Percentiles rank a stretch among this genome's conserved stretches.
These are phyloP conservation scores for Myriosclerotinia duriaeana DNA, from an alignment of 2,329 filamentous ascomycete species.

Conservation along the genomic window DNA sequence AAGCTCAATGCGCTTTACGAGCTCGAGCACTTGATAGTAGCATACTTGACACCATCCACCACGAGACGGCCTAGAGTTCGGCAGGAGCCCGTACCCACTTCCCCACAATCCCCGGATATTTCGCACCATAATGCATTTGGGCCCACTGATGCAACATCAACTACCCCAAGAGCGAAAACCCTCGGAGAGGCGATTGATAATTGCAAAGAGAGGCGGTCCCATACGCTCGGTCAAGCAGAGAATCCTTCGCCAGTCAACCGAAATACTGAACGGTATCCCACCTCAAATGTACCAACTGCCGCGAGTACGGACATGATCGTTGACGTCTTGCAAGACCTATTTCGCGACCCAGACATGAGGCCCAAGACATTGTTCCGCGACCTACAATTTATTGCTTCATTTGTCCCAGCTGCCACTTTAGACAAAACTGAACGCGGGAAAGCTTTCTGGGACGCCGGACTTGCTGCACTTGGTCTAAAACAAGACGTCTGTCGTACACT, in stretches of 20 bases:
- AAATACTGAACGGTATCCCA: slow-evolving; percentile 71
- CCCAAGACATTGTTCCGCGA: slow-evolving; percentile 80
- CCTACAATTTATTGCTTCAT: slow-evolving; percentile 70
- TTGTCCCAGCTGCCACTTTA: slow-evolving; percentile 59
- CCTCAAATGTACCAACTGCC: slow-evolving; percentile 48
- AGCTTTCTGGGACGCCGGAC: slow-evolving; percentile 78
- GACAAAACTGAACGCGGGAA: slow-evolving; percentile 66
- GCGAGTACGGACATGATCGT: slow-evolving; percentile 55
- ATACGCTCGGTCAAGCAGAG: slow-evolving; percentile 49
- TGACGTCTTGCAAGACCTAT: slow-evolving; percentile 64
- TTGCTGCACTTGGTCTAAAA: slow-evolving; percentile 87
- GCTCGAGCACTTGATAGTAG: slow-evolving; percentile 76
- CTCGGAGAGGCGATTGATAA: slow-evolving; percentile 70
- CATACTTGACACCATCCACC: slow-evolving; percentile 62
- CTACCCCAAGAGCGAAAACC: slow-evolving; percentile 45
- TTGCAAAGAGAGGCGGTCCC: slow-evolving; percentile 65
- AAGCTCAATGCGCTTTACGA: slow-evolving; percentile 85
- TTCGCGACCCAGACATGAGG: slow-evolving; percentile 66
- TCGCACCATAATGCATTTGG: slow-evolving; percentile 39
- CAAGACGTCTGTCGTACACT: slow-evolving; percentile 71
- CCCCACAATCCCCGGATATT: slow-evolving; percentile 58
- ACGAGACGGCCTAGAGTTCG: slow-evolving; percentile 39
- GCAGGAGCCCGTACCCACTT: slow-evolving; percentile 34
- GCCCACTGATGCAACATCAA: slow-evolving; percentile 31
- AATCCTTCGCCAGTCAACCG: slow-evolving; percentile 68